Evolutionary conservation across 2,329 filamentous ascomycete species (phyloP).

Genomic region (Dactylonectria macrodidyma): DNA sequence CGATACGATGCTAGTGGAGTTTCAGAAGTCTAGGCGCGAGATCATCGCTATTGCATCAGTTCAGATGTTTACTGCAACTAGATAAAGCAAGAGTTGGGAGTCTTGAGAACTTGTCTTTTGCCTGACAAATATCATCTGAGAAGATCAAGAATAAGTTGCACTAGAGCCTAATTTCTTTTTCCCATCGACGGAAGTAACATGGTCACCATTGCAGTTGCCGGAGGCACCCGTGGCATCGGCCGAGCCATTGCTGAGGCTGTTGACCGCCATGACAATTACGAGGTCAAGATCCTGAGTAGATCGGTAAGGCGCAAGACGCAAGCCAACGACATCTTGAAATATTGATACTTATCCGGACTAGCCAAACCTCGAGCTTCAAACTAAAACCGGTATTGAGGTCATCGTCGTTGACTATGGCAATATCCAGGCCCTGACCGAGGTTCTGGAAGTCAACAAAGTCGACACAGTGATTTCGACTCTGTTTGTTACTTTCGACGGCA

Average conservation of each 20-base stretch:
- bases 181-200: neutral
- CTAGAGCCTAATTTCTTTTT: no score
- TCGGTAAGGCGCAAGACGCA: constrained; percentile 44
- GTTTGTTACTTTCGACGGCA: constrained; percentile 42
- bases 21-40: no score
- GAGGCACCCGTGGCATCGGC: constrained; percentile 62
- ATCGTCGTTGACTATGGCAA: constrained; percentile 49
- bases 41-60: no score
- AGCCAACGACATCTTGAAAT: no score
- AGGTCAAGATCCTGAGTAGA: constrained; percentile 59
- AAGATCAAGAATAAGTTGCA: no score
- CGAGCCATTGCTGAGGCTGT: constrained; percentile 63
- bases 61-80: no score
- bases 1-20: no score
- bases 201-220: constrained; percentile 59
- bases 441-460: constrained; percentile 54
- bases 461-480: constrained; percentile 62
- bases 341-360: neutral
- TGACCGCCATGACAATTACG: constrained; percentile 50
- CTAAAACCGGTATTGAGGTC: constrained; percentile 40
- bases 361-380: neutral
- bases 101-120: no score
- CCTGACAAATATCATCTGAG: no score
- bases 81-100: no score
- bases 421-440: constrained; percentile 40